Conservation (phyloP, 2,329 filamentous ascomycete species). For the Rhinocladiella mackenziei region DNA sequence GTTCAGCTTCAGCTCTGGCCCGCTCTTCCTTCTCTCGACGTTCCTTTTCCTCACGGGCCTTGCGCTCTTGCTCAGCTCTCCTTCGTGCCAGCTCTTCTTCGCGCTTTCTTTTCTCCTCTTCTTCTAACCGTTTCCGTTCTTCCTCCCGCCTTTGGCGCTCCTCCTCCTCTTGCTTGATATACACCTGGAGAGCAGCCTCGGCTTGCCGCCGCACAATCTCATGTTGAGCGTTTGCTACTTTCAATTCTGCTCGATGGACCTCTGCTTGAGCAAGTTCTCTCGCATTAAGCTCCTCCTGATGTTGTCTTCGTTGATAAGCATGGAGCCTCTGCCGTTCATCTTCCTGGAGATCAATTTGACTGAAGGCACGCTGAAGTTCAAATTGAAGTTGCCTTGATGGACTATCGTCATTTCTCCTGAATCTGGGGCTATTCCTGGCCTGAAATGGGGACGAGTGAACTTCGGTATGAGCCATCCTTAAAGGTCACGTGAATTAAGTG, state of each 20-base stretch:
- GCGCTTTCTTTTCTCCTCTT: constrained; percentile 36
- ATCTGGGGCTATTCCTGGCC: constrained; percentile 17
- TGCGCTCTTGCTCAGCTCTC: constrained; percentile 38
- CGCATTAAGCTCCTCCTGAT: constrained; percentile 58
- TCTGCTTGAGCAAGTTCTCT: constrained; percentile 60
- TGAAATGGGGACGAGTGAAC: constrained; percentile 18
- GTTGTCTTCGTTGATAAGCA: constrained; percentile 42
- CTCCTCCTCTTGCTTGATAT: constrained; percentile 37
- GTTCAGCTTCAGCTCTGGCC: constrained; percentile 43
- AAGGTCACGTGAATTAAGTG: constrained; percentile 14
- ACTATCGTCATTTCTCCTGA: constrained; percentile 22
- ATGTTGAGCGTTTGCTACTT: constrained; percentile 62
- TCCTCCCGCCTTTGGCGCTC: constrained; percentile 26
- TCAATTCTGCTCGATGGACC: constrained; percentile 62
- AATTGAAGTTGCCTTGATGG: constrained; percentile 27
- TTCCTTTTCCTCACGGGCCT: constrained; percentile 39
- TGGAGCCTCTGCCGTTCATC: constrained; percentile 43
- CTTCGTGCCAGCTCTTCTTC: constrained; percentile 33
- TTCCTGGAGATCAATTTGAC: constrained; percentile 41
- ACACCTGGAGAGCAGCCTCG: constrained; percentile 50
- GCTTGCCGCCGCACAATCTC: constrained; percentile 58
- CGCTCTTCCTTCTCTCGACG: constrained; percentile 37
- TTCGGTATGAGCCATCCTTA: constrained; percentile 11
- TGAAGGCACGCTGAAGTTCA: constrained; percentile 40
- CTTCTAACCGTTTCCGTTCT: constrained; percentile 38